Conservation (phyloP, 305 asterid species). For the Ruellia speciosa region DNA sequence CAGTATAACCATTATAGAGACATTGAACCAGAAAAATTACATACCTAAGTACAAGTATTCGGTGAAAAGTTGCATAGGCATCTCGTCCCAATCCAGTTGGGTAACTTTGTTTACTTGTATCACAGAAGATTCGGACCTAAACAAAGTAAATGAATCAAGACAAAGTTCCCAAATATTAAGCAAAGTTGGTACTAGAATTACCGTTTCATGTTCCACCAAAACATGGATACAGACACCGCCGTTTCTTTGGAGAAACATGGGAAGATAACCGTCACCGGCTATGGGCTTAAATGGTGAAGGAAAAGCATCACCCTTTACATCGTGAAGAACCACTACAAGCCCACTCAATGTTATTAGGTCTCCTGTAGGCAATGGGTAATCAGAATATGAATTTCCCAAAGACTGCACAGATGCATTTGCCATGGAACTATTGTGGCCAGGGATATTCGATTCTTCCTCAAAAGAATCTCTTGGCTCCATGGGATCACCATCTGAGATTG, state of each 20-base stretch:
- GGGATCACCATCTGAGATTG: conserved; percentile 21
- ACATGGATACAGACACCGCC: conserved; percentile 61
- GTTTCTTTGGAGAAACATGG: conserved; percentile 37
- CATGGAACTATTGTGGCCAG: conserved; percentile 15
- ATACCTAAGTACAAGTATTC: conserved; percentile 63
- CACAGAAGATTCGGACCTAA: conserved; percentile 58
- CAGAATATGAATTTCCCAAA: conserved; percentile 31
- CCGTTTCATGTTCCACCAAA: conserved; percentile 36
- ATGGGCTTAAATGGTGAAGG: conserved; percentile 28
- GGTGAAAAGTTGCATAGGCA: conserved; percentile 62
- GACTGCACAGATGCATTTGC: conserved; percentile 27
- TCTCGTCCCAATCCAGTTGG: conserved; percentile 68
- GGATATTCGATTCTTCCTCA: conserved; percentile 26
- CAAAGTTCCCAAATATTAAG: conserved; percentile 14
- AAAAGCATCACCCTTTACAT: conserved; percentile 28
- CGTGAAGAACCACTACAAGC: conserved; percentile 52
- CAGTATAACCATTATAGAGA: neutral
- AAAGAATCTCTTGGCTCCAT: conserved; percentile 26
- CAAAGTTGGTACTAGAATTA: conserved; percentile 27
- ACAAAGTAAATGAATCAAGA: conserved; percentile 24
- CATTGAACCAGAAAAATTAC: conserved; percentile 2
- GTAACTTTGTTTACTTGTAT: conserved; percentile 34
- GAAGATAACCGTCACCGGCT: conserved; percentile 24
- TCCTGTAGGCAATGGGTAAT: conserved; percentile 58
- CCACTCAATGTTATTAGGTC: conserved; percentile 58